Evolutionary conservation across 2,329 filamentous ascomycete species (phyloP), one percentile per base, ranked within the genome.

Genomic region (Lachnum nothofagi): DNA sequence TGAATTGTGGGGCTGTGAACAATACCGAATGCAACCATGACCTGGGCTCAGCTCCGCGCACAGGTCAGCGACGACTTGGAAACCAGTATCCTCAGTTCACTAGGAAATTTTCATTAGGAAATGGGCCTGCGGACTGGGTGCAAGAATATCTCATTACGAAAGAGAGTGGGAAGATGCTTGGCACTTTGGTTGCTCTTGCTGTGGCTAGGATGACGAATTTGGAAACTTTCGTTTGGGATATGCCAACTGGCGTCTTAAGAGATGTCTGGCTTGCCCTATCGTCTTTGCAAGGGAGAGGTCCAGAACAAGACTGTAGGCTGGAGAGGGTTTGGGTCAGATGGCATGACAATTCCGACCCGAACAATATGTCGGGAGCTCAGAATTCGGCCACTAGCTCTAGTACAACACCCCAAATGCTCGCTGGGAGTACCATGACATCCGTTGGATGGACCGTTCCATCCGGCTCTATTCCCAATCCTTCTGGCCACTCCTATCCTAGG

Each of bases 141-240:
- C 79, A 83, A 47, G 86, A 91, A 62, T 91, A 93, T 68, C 78
- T 86, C 54, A 87, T 91, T 59, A 84, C 79, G 2, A 91, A 90
- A 67, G 87, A 91, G 64, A 83, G 84, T 48, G 88, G 88, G 3
- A 93, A 91, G 70, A 90, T 93, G 86, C 75, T 93, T n/a, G 86
- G 87, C 4, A 91, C 86, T 1, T 70, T 93, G 42, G 87, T 90
- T 10, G 86, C 87, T 8, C 70, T 91, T 55, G 86, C 87, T 10
- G 75, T 93, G n/a, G 82, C 83, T 37, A 83, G 86, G 54, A 93
- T 93, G 88, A 72, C 81, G 44, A 88, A 88, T 60, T 74, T 94
- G 33, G 88, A 93, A 67, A 83, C 82, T 0, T 93, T 93, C 61
- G 75, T 88, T 3, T 93, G 88, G 88, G 88, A 94, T 62, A 91